Base-by-base conservation (phyloP, 345 rosid genomes). In the Rubroshorea leprosula region DNA sequence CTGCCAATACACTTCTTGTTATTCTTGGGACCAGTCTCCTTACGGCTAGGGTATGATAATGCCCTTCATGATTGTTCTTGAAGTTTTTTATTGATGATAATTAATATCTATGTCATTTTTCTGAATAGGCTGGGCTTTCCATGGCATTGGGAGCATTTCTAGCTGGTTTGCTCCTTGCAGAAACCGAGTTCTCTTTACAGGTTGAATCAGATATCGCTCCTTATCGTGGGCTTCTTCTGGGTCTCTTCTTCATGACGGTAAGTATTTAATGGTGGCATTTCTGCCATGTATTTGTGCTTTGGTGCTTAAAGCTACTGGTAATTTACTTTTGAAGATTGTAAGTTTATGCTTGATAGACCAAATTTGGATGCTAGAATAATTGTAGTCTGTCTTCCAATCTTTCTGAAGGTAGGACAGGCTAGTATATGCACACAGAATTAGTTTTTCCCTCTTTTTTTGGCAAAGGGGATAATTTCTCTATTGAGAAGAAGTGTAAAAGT, bases 211-310 rank as follows among this genome's bases (percentile, higher is more conserved):
- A 93, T 78, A 93, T 93, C 54, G 99, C 99, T 72, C 99, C 99
- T 46, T 93, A 89, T 67, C 96, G 99, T 21, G 99, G 99, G 65
- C 97, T 93, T 67, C 65, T 93, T 49, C 58, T 93, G 81, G 99
- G 99, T 66, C 99, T 93, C 69, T 93, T 93, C 84, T 93, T 93
- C 80, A 93, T 93, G 99, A 93, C 99, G 80, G 99, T 93, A 80
- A 52, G 72, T 64, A 60, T 45, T 60, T 55, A 57, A n/a, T 62
- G 12, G 13, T 22, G 52, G 1, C 24, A 49, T 49, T 22, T 35
- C 41, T 8, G 11, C 1, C n/a, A n/a, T n/a, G n/a, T n/a, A n/a
- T n/a, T 35, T 13, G 7, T 35, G 50, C 21, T 53, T 31, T 44
- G 31, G 44, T 60, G 55, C 47, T 59, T 4, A 53, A 54, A 56